Evolutionary conservation across 1,139 yeast genomes (phyloP).

Genomic region (Yamadazyma aaseri): DNA sequence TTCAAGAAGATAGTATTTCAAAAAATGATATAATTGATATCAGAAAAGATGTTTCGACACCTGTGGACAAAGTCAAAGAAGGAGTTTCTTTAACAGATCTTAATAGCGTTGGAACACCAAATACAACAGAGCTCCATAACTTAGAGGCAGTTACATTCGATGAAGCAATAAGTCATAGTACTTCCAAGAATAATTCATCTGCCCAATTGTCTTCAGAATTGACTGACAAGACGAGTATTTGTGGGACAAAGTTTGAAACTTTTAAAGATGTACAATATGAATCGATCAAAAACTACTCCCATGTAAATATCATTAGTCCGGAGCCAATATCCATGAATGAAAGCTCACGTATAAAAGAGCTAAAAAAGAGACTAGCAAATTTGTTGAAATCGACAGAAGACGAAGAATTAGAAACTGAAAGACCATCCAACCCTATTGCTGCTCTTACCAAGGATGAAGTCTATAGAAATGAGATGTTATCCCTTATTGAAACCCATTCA

Average conservation of each 20-base stretch:
- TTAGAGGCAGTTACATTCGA: constrained; percentile 6
- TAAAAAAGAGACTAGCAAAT: neutral
- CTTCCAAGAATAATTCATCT: constrained; percentile 13
- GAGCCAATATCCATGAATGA: neutral
- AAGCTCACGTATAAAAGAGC: neutral
- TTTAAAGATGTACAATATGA: constrained; percentile 16
- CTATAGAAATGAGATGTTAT: constrained; percentile 26
- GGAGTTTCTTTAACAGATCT: no score
- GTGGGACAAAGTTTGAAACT: constrained; percentile 16
- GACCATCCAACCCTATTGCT: neutral
- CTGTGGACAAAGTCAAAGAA: no score
- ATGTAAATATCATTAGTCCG: constrained; percentile 9
- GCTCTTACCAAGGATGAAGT: constrained; percentile 13
- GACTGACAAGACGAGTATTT: constrained; percentile 9
- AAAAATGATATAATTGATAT: no score
- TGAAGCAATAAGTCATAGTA: constrained; percentile 15
- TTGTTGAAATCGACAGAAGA: neutral
- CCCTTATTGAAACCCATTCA: constrained; percentile 26
- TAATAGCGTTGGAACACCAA: neutral
- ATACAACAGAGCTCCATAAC: no score
- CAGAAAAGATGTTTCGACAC: no score
- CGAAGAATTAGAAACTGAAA: neutral
- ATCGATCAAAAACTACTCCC: constrained; percentile 11
- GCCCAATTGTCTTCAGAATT: constrained; percentile 1
- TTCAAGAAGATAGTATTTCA: no score